Conservation (phyloP, 176 grass and related monocot genomes). For the Rhynchospora tenuis region DNA sequence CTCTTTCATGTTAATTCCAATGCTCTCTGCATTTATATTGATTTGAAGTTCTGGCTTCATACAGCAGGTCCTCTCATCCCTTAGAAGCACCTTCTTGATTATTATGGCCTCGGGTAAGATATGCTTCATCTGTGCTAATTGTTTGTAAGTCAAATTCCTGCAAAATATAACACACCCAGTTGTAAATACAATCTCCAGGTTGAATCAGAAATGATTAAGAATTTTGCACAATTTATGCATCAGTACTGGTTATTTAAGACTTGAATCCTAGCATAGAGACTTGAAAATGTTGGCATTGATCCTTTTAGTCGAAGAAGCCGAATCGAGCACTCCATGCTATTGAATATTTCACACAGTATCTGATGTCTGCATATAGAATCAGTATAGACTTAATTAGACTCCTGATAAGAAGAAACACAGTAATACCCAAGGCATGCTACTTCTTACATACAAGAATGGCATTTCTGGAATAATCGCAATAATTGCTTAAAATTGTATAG, state of each 20-base stretch:
- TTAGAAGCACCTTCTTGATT: conserved; percentile 66
- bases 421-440: background rate
- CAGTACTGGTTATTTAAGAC: conserved; percentile 49
- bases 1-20: conserved; percentile 33
- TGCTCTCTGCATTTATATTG: conserved; percentile 36
- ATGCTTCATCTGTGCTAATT: conserved; percentile 78
- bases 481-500: background rate
- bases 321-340: conserved; percentile 70
- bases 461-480: background rate
- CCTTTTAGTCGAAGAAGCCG: conserved; percentile 65
- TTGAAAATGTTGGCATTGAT: conserved; percentile 53
- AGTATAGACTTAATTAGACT: background rate
- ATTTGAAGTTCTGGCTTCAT: conserved; percentile 86
- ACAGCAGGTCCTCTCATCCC: conserved; percentile 63
- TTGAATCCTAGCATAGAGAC: conserved; percentile 61
- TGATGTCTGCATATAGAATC: conserved; percentile 44
- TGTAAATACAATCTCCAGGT: background rate
- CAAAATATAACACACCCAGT: conserved; percentile 1
- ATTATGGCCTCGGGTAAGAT: conserved; percentile 61
- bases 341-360: conserved; percentile 73
- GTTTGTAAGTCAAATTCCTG: conserved; percentile 73
- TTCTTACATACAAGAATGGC: background rate
- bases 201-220: background rate
- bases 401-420: background rate
- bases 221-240: background rate